Base-by-base conservation (phyloP, 2,329 filamentous ascomycete genomes). In the Reticulascus tulasneorum region DNA sequence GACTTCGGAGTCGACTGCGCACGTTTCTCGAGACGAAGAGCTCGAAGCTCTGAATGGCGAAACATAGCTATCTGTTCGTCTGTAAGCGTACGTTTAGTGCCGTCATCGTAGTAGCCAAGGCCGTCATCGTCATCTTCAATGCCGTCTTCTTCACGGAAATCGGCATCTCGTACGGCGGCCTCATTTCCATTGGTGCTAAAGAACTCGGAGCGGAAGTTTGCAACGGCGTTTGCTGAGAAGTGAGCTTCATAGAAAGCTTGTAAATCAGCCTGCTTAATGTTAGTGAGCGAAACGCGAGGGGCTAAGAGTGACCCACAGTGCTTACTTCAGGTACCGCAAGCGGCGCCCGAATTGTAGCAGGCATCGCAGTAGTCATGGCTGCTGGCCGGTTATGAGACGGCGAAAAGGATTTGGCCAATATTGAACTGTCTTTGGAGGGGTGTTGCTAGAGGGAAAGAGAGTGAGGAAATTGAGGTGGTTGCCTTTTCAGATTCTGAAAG, bases 11-110 rank as follows among this genome's bases (percentile, higher is more conserved):
- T 20, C 5, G 26, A 21, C 33, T 61, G 56, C 41, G 72, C 66
- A 13, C 29, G 23, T n/a, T 37, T 21, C 15, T 32, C 24, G 44
- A 77, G 77, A 18, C 86, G 66, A 24, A 94, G 66, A 10, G 77
- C 63, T 53, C 93, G 82, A 16, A 94, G 75, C 59, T 97, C 91
- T 3, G 86, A 91, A 55, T 94, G 87, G 43, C 90, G 76, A 57
- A 96, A 96, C 43, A 95, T 91, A 35, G 79, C 78, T 48, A 96
- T 87, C 65, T 96, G 86, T 49, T 89, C 86, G 53, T 96, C 86
- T 9, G 90, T 96, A 50, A 97, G 69, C 13, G 89, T 95, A 25
- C 91, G 83, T 56, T 93, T 93, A 43, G 81, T 78, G 4, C 91
- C 90, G 53, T 97, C 90, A 1, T 76, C 62, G 49, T 97, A 97